These are phyloP conservation scores for Limnomonas spitsbergensis DNA, from an alignment of 139 green algal species.

Conservation along the genomic window DNA sequence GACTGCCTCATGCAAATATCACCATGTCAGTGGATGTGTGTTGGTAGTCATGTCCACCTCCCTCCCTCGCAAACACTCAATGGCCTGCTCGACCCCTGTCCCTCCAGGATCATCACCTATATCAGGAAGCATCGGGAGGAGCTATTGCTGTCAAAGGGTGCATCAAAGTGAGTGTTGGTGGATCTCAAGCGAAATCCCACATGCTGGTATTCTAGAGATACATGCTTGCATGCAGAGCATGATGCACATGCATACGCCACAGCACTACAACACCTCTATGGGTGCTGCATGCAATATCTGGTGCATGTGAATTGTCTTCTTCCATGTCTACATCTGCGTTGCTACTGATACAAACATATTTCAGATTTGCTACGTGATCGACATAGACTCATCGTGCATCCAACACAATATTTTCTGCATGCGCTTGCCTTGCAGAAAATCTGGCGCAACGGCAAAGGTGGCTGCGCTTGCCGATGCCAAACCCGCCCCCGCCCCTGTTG, in stretches of 20 bases:
- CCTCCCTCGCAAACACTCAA: too few species aligned
- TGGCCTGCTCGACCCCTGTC: too few species aligned
- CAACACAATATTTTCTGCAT: too few species aligned
- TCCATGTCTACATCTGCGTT: not conserved
- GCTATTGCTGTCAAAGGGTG: not conserved
- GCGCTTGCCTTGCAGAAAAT: too few species aligned
- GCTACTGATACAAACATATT: not conserved
- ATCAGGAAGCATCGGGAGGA: not conserved
- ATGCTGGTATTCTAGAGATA: too few species aligned
- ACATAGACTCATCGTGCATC: too few species aligned
- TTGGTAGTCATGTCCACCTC: not conserved
- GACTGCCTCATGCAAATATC: not conserved
- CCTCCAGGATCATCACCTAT: not conserved
- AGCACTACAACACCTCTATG: not conserved
- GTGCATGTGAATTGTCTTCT: not conserved
- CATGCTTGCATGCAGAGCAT: not conserved
- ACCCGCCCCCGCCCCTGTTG: too few species aligned
- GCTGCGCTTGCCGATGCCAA: too few species aligned
- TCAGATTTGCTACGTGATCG: too few species aligned
- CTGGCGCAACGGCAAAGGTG: too few species aligned
- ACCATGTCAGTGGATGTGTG: not conserved
- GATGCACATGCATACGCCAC: not conserved
- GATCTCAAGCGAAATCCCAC: not conserved
- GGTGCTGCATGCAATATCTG: not conserved
- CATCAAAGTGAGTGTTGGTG: not conserved